Evolutionary conservation across 495 filamentous ascomycete genomes (phyloP), one percentile per base, ranked within the genome.

Genomic region (Hypoxylon fragiforme): DNA sequence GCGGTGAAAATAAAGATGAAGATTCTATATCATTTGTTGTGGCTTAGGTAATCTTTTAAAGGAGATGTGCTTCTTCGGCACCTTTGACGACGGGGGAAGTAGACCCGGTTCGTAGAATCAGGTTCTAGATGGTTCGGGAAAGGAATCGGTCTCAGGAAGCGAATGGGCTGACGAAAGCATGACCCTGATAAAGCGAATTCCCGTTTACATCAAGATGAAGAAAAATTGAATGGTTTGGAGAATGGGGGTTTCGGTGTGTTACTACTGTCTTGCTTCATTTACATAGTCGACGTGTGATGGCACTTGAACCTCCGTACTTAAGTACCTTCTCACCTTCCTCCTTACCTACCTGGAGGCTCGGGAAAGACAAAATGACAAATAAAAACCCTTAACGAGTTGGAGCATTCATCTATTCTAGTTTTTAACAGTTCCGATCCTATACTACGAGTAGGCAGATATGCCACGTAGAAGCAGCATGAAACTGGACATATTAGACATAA

Each of bases 191-290:
- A 4, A 4, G 4, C 4, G 9, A 28, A 4, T 28, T 28, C 24
- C 4, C 24, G n/a, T n/a, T n/a, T n/a, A n/a, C n/a, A n/a, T n/a
- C 6, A 15, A 28, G 32, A 15, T 24, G 26, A 13, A 18, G 22
- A 20, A 35, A 24, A 37, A 3, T 5, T 5, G 3, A 34, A 34
- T n/a, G 31, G 31, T 4, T 9, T 28, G 26, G 13, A 32, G 15
- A 28, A 28, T 28, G 24, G 30, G 40, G 3, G 9, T 3, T 20
- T 22, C 13, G 24, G 36, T 47, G 52, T 49, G 31, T 20, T 12
- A 48, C n/a, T n/a, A n/a, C 41, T 41, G 50, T 54, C 54, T 59
- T 43, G 43, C 54, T 46, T 50, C 50, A 44, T 18, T 12, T 50
- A 42, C 43, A 47, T 22, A 31, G 35, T 19, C 20, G 31, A 15